Evolutionary conservation across 441 rosid genomes (phyloP).

Genomic region (Populus tomentosa): DNA sequence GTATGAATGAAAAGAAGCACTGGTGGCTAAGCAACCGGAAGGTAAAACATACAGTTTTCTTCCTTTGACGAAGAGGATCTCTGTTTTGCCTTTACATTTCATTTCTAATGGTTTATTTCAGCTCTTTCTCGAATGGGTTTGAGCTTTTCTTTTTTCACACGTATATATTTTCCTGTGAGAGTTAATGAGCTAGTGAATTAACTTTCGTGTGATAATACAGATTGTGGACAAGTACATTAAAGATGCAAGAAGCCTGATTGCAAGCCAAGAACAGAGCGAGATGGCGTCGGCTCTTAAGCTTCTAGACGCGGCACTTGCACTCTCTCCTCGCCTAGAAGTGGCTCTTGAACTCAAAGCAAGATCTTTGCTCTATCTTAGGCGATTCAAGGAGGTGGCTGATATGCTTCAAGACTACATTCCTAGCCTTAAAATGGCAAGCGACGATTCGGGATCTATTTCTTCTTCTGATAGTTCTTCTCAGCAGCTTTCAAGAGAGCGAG

Average conservation of each 20-base stretch:
- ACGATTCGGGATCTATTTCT: constrained; percentile 54
- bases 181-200: not conserved
- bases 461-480: constrained; percentile 54
- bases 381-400: constrained; percentile 87
- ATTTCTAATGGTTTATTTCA: not conserved
- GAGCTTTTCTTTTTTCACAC: not conserved
- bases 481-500: constrained; percentile 62
- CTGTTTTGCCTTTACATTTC: not conserved
- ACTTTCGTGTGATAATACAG: constrained; percentile 22
- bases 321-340: constrained; percentile 77
- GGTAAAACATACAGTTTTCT: constrained; percentile 28
- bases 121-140: not conserved
- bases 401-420: constrained; percentile 94
- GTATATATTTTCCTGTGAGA: not conserved
- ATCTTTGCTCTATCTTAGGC: constrained; percentile 64
- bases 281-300: constrained; percentile 58
- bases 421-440: constrained; percentile 56
- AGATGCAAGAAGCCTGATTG: constrained; percentile 68
- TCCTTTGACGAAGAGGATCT: not conserved
- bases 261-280: constrained; percentile 61
- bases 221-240: constrained; percentile 67
- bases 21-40: constrained; percentile 95
- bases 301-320: constrained; percentile 70
- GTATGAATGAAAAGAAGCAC: constrained; percentile 53
- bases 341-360: constrained; percentile 90